These are phyloP conservation scores for Irpex sp. DNA, from an alignment of 1,284 basidiomycete species.

Conservation along the genomic window DNA sequence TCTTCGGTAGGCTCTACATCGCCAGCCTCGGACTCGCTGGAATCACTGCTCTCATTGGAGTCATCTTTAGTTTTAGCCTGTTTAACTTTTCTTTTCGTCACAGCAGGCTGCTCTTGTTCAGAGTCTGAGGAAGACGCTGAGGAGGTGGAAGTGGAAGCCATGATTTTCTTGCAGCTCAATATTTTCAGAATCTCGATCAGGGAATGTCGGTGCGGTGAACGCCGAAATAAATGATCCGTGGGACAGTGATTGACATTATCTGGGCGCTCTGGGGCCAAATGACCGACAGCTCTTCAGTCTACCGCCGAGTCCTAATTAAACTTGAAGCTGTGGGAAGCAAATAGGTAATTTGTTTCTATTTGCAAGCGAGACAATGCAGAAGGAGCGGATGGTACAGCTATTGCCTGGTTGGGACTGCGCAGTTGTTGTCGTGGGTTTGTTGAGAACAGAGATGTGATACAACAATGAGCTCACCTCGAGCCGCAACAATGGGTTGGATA, in stretches of 20 bases:
- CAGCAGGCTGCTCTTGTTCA: constrained; percentile 11
- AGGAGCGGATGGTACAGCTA: not conserved
- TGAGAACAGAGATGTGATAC: not conserved
- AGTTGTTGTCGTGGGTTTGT: not conserved
- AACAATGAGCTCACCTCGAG: not conserved
- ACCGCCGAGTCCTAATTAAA: not conserved
- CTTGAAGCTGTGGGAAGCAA: not conserved
- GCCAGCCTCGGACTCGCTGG: constrained; percentile 17
- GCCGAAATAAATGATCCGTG: not conserved
- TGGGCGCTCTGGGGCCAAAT: not conserved
- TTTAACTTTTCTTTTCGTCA: not conserved
- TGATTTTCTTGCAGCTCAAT: constrained; percentile 3
- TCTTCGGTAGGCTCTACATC: constrained; percentile 17
- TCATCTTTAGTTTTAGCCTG: constrained; percentile 9
- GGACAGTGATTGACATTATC: not conserved
- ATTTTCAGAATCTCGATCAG: not conserved
- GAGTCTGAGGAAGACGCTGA: constrained; percentile 16
- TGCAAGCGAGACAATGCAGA: not conserved
- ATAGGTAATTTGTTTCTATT: not conserved
- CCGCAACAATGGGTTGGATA: not conserved
- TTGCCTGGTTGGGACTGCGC: not conserved
- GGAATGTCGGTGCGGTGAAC: not conserved
- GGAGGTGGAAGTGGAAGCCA: constrained; percentile 17
- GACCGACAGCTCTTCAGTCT: not conserved
- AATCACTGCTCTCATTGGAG: constrained; percentile 5